A percentile compares a stretch with the other conserved stretches of the same genome.
Evolutionary conservation across 2,329 filamentous ascomycete genomes (phyloP).

Genomic region (Phyllosticta citrichinensis): DNA sequence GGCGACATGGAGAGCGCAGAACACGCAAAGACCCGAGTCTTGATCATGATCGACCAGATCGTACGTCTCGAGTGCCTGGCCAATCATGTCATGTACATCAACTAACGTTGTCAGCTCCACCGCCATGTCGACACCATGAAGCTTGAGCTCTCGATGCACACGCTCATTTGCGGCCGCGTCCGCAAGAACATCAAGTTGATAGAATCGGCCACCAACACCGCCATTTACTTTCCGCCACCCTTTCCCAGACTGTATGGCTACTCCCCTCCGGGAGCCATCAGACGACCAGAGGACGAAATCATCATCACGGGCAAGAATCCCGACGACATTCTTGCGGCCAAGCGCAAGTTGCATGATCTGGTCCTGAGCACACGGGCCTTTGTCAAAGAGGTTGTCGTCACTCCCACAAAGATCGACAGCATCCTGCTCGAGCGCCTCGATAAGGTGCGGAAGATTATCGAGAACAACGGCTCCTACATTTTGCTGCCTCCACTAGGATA

Average conservation of each 20-base stretch:
- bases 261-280: slow-evolving; percentile 68
- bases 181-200: slow-evolving; percentile 97
- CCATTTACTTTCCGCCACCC: slow-evolving; percentile 94
- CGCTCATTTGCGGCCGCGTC: slow-evolving; percentile 82
- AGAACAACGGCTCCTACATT: slow-evolving; percentile 91
- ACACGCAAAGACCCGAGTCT: slow-evolving; percentile 88
- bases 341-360: slow-evolving; percentile 82
- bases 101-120: slow-evolving; percentile 49
- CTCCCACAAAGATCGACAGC: slow-evolving; percentile 87
- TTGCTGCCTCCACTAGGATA: slow-evolving; percentile 82
- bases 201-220: slow-evolving; percentile 88
- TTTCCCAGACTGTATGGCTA: slow-evolving; percentile 91
- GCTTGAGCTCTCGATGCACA: slow-evolving; percentile 80
- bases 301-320: slow-evolving; percentile 87
- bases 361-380: slow-evolving; percentile 63
- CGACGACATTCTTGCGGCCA: slow-evolving; percentile 77
- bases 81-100: slow-evolving; percentile 13
- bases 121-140: slow-evolving; percentile 69
- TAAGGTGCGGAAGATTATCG: slow-evolving; percentile 96
- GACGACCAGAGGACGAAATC: slow-evolving; percentile 78
- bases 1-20: slow-evolving; percentile 92
- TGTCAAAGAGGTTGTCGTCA: slow-evolving; percentile 85
- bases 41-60: slow-evolving; percentile 96
- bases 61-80: slow-evolving; percentile 40
- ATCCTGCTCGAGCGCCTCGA: slow-evolving; percentile 84